Evolutionary conservation across 768 basidiomycete genomes (phyloP), one percentile per base, ranked within the genome.

Genomic region (Naganishia randhawae): DNA sequence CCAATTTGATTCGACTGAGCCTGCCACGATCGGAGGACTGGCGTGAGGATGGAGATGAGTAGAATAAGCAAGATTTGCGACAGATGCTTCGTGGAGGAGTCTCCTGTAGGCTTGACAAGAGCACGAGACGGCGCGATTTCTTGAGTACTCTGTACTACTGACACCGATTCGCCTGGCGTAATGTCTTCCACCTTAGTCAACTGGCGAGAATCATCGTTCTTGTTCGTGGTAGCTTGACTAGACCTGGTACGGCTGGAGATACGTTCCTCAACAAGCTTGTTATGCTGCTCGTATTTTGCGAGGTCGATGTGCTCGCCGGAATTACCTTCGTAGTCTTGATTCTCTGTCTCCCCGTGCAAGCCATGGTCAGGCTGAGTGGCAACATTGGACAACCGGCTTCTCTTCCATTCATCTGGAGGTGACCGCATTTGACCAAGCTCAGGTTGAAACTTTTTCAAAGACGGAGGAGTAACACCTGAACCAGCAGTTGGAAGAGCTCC

Each of bases 61-160:
- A 71, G n/a, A 73, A 76, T 29, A 67, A 68, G 33, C 76, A 68
- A 13, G 75, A 73, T 51, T 73, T 61, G 57, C 35, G 57, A 61
- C 1, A 61, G n/a, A 25, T 39, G 22, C 41, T 41, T 61, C 57
- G 57, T 25, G 35, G 57, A 6, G 37, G 57, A 42, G 29, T 61
- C 37, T 22, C 6, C n/a, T 8, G 35, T 37, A 6, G 22, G 57
- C 32, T 41, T 39, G 57, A 61, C 33, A 11, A 61, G 29, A 42
- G 57, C 57, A 5, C 14, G 19, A 8, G 57, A 61, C 9, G 35
- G 22, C 14, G 37, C 39, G 9, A 25, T 39, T 25, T 61, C 57
- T 13, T 39, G 16, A 13, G 22, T 61, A 25, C 27, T 6, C 25
- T 61, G 35, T 9, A 29, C 39, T 19, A 61, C 35, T 2, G 57